Conservation (phyloP, 2,329 filamentous ascomycete genomes). For the Fusarium globosum region DNA sequence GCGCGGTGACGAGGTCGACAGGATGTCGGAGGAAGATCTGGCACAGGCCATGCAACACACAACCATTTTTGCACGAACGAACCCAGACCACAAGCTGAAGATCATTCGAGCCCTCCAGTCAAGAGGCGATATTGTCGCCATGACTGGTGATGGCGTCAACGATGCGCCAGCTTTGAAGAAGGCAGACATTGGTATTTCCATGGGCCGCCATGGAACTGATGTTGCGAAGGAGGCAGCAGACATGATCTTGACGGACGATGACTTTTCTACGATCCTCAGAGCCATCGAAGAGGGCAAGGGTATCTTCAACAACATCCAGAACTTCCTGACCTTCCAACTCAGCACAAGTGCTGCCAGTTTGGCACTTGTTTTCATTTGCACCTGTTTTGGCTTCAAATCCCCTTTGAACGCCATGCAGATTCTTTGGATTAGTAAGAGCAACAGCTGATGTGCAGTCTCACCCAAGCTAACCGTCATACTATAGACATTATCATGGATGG, state of each 20-base stretch:
- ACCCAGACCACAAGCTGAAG: constrained; percentile 97
- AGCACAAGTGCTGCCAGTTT: constrained; percentile 96
- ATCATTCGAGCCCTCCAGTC: constrained; percentile 92
- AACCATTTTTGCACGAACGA: constrained; percentile 95
- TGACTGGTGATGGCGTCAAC: constrained; percentile 99
- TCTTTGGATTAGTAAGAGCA: constrained; percentile 93
- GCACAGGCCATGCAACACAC: constrained; percentile 87
- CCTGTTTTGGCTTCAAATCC: constrained; percentile 91
- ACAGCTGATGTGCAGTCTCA: background rate
- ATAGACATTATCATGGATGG: constrained; percentile 99
- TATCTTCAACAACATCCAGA: constrained; percentile 99
- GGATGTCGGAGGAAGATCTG: constrained; percentile 87
- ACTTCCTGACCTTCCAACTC: constrained; percentile 98
- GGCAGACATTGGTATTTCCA: constrained; percentile 97
- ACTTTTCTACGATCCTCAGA: constrained; percentile 90
- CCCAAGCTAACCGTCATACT: constrained; percentile 24
- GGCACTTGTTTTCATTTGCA: constrained; percentile 91
- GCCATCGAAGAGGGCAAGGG: constrained; percentile 99
- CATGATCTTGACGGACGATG: constrained; percentile 91
- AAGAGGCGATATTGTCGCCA: constrained; percentile 95
- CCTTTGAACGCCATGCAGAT: constrained; percentile 99
- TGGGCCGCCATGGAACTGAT: constrained; percentile 94
- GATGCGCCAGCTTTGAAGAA: constrained; percentile 97
- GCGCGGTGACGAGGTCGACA: constrained; percentile 90
- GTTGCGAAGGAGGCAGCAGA: constrained; percentile 97